A percentile compares a stretch with the other conserved stretches of the same genome.
Conservation (phyloP, 2,329 filamentous ascomycete species). For the Ceratocystis cubensis region DNA sequence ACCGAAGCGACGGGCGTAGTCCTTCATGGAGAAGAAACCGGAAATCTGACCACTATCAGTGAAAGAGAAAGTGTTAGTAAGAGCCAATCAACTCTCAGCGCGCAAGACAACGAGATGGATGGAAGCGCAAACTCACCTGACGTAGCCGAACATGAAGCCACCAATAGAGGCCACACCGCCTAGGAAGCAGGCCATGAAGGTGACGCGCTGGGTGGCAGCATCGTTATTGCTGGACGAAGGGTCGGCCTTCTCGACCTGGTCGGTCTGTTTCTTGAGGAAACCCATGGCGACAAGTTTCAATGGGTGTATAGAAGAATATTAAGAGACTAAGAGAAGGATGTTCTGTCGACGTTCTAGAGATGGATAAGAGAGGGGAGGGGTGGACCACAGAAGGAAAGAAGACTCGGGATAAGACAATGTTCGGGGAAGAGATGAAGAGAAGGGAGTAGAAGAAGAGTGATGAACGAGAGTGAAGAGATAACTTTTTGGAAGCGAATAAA, state of each 20-base stretch:
- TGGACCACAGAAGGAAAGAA: conserved; percentile 5
- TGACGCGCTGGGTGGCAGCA: conserved; percentile 27
- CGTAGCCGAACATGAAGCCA: conserved; percentile 47
- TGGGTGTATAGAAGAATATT: not conserved
- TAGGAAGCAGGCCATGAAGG: conserved; percentile 35
- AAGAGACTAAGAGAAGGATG: no score
- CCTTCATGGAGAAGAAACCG: conserved; percentile 48
- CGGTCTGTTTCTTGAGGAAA: conserved; percentile 21
- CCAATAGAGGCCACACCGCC: conserved; percentile 42
- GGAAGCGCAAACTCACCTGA: conserved; percentile 33
- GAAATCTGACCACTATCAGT: conserved; percentile 42
- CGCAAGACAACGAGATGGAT: not conserved
- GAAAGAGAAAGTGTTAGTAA: conserved; percentile 11
- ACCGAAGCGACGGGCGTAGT: conserved; percentile 45
- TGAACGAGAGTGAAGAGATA: conserved; percentile 3
- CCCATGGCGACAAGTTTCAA: conserved; percentile 10
- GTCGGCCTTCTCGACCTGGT: conserved; percentile 20
- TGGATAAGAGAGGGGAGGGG: not conserved
- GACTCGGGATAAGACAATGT: not conserved
- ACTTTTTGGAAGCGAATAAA: not conserved
- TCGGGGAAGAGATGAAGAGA: conserved; percentile 12
- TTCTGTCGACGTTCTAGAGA: not conserved
- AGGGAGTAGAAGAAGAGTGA: not conserved
- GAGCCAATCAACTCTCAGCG: no score
- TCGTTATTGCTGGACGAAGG: conserved; percentile 7